These are phyloP conservation scores for Tardiomyces digboiensis DNA, from an alignment of 1,139 yeast genomes.

Conservation along the genomic window DNA sequence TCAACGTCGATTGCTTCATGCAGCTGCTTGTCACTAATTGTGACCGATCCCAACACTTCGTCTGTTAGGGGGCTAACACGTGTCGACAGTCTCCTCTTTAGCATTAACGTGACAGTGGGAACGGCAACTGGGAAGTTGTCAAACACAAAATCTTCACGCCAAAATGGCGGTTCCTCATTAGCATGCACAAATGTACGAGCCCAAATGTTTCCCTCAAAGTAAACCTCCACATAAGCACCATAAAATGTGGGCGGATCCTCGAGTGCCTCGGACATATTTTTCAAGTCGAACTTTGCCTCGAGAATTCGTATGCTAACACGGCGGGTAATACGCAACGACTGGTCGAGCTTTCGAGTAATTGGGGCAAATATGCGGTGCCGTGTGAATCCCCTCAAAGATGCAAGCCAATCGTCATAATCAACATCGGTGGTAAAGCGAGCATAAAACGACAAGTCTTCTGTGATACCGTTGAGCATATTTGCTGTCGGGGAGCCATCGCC, in stretches of 20 bases:
- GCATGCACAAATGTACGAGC: constrained; percentile 44
- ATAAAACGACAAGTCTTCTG: constrained; percentile 9
- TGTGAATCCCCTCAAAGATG: constrained; percentile 61
- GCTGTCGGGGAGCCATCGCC: not conserved
- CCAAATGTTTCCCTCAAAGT: constrained; percentile 47
- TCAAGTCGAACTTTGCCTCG: constrained; percentile 41
- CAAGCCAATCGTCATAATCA: constrained; percentile 80
- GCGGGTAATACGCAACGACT: constrained; percentile 45
- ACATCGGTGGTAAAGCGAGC: constrained; percentile 59
- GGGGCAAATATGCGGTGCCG: constrained; percentile 44
- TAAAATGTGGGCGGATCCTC: constrained; percentile 11
- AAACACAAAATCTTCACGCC: constrained; percentile 49
- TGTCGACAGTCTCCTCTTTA: constrained; percentile 10
- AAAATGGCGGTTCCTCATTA: constrained; percentile 37
- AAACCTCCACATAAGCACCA: constrained; percentile 40
- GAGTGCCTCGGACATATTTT: constrained; percentile 6
- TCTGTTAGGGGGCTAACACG: constrained; percentile 22
- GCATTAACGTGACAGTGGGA: constrained; percentile 14
- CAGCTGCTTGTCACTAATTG: constrained; percentile 7
- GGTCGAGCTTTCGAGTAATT: constrained; percentile 19
- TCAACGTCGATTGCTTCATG: constrained; percentile 9
- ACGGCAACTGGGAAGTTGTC: constrained; percentile 24
- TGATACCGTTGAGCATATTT: not conserved
- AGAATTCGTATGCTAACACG: constrained; percentile 48
- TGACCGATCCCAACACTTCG: constrained; percentile 22